These are phyloP conservation scores for Artemisia annua DNA, from an alignment of 129 eudicot genomes.

Conservation along the genomic window DNA sequence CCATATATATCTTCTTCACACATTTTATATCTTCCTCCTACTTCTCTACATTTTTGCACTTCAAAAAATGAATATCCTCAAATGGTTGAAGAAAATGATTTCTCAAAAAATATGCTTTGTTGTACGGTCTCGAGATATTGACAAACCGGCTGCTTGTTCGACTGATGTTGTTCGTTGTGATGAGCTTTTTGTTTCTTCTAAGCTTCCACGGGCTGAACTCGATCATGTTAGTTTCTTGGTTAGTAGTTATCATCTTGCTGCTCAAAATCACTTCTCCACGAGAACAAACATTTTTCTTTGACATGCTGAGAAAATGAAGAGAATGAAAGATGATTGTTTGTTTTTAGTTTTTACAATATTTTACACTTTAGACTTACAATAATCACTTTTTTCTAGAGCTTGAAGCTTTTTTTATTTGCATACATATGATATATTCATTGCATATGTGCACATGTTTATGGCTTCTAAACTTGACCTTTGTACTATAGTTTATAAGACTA, in stretches of 20 bases:
- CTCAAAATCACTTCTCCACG: slow-evolving; percentile 39
- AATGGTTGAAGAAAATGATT: slow-evolving; percentile 26
- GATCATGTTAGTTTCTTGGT: slow-evolving; percentile 23
- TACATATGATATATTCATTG: too few relatives aligned
- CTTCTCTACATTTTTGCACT: background rate
- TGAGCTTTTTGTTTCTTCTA: slow-evolving; percentile 28
- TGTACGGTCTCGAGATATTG: background rate
- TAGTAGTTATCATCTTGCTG: slow-evolving; percentile 29
- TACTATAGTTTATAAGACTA: too few relatives aligned
- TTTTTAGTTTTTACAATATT: background rate
- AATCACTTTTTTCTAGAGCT: too few relatives aligned
- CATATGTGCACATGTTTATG: too few relatives aligned
- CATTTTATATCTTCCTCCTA: background rate
- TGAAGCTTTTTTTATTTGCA: too few relatives aligned
- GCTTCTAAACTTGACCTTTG: too few relatives aligned
- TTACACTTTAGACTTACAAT: too few relatives aligned
- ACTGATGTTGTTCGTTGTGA: slow-evolving; percentile 28
- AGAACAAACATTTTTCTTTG: slow-evolving; percentile 43
- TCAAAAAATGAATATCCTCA: slow-evolving; percentile 1
- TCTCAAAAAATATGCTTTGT: background rate
- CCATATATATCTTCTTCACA: slow-evolving; percentile 2
- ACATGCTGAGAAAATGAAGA: background rate
- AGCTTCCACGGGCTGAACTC: background rate
- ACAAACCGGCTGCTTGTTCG: background rate
- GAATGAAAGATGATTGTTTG: background rate